A percentile compares a stretch with the other conserved stretches of the same genome.
Evolutionary conservation across 148 eudicot genomes (phyloP).

Genomic region (Vaccinium corymbosum): DNA sequence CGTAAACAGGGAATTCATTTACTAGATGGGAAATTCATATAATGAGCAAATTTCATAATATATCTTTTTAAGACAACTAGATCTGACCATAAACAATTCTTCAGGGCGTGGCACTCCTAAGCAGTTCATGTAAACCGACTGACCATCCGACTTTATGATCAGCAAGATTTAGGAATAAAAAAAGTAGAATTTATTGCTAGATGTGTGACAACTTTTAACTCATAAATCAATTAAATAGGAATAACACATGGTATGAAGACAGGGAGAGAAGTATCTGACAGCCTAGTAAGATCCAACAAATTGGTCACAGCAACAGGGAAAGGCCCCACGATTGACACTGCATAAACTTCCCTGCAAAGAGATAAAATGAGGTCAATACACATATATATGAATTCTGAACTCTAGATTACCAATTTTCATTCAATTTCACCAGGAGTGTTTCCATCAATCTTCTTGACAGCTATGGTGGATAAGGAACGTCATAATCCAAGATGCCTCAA

Average conservation of each 20-base stretch:
- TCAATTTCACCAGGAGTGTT: neutral
- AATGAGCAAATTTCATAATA: neutral
- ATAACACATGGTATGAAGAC: neutral
- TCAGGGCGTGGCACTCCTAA: neutral
- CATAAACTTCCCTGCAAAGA: conserved; percentile 87
- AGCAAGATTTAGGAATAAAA: neutral
- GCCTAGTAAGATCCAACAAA: conserved; percentile 90
- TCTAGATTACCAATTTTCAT: neutral
- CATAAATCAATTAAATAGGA: neutral
- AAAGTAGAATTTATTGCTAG: neutral
- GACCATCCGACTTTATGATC: neutral
- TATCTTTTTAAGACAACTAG: neutral
- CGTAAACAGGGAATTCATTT: neutral
- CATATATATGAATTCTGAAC: neutral
- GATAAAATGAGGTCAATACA: conserved; percentile 7
- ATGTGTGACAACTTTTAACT: neutral
- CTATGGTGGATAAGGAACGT: neutral
- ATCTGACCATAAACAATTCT: neutral
- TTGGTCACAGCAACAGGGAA: conserved; percentile 96
- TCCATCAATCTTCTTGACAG: neutral
- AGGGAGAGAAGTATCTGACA: conserved; percentile 45
- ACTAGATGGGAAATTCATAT: conserved; percentile 9
- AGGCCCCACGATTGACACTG: conserved; percentile 96
- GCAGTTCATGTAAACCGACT: neutral
- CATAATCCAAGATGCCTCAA: neutral